A percentile compares a stretch with the other conserved stretches of the same genome.
Evolutionary conservation across 768 basidiomycete species (phyloP).

Genomic region (Boletus reticulatus): DNA sequence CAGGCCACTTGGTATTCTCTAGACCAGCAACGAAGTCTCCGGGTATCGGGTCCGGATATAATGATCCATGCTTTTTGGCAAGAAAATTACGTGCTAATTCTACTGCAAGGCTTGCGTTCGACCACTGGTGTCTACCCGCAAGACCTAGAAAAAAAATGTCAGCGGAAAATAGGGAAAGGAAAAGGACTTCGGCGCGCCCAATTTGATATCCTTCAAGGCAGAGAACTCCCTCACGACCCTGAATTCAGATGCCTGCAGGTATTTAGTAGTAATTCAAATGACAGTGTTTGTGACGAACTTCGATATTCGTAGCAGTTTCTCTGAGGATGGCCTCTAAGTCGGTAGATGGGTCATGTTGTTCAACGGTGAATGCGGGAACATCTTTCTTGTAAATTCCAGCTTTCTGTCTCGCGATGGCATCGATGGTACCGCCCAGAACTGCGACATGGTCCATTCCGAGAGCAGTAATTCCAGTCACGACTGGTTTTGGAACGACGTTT

Average conservation of each 20-base stretch:
- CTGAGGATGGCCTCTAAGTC: slow-evolving; percentile 69
- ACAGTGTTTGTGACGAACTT: slow-evolving; percentile 40
- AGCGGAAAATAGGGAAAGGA: not conserved
- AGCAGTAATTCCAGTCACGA: slow-evolving; percentile 88
- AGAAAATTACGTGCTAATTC: slow-evolving; percentile 70
- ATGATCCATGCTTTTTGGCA: slow-evolving; percentile 23
- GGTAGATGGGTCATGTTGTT: slow-evolving; percentile 70
- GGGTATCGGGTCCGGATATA: slow-evolving; percentile 38
- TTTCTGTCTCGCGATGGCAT: slow-evolving; percentile 93
- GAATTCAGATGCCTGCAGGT: slow-evolving; percentile 62
- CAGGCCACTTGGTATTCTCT: slow-evolving; percentile 80
- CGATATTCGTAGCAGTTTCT: slow-evolving; percentile 60
- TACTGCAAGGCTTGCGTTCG: slow-evolving; percentile 87
- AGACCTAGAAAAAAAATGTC: slow-evolving; percentile 53
- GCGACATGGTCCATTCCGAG: slow-evolving; percentile 90
- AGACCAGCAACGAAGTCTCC: slow-evolving; percentile 60
- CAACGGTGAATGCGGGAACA: slow-evolving; percentile 82
- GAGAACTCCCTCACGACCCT: slow-evolving; percentile 53
- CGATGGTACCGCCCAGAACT: slow-evolving; percentile 83
- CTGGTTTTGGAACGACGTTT: slow-evolving; percentile 87
- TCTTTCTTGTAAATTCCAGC: slow-evolving; percentile 95
- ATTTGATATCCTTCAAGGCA: slow-evolving; percentile 49
- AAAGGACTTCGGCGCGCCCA: slow-evolving; percentile 46
- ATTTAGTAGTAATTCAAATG: not conserved
- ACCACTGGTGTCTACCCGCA: slow-evolving; percentile 79